Base-by-base conservation (phyloP, 306 rosid species). In the Macrotyloma uniflorum region DNA sequence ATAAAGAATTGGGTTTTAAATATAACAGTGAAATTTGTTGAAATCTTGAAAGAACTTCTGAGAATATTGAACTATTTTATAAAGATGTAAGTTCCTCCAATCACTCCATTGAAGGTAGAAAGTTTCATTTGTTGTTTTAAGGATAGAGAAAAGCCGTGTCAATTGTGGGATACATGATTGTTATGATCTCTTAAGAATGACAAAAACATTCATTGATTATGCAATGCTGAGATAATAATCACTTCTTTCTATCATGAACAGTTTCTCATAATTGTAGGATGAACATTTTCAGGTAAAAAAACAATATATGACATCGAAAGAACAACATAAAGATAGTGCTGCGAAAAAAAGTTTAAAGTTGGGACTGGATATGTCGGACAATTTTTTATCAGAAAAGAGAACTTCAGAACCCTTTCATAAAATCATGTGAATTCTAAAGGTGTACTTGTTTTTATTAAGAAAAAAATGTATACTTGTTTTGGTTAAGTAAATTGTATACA, bases 141-240 rank as follows among this genome's bases (percentile, higher is more conserved):
- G 64, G 72, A 23, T 70, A 54, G 40, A 55, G 70, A 55, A 38
- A 42, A 30, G 19, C 5, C 3, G 9, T n/a, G 12, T 69, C 3
- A 49, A 33, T 26, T 33, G 66, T 33, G 51, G 63, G 35, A 3
- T 18, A n/a, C 45, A 35, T 78, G 53, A 59, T 70, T 75, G 42
- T 19, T 35, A 9, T 22, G 15, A 45, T 30, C 38, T 33, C 47
- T 15, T 14, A 42, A 30, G 32, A 70, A 35, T 18, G 62, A 55
- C 13, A 6, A 45, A 58, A 18, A 3, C 58, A 26, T 38, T 57
- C 5, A 19, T 33, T 65, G 43, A 19, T 20, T 38, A 50, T 79
- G 75, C 75, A 73, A 53, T 54, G 84, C 53, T 73, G 51, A 54
- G 45, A 74, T 55, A 36, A 55, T 45, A 15, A 74, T 57, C 71